phyloP scores from a whole-genome alignment of 345 rosid species.

The Draba incana region DNA sequence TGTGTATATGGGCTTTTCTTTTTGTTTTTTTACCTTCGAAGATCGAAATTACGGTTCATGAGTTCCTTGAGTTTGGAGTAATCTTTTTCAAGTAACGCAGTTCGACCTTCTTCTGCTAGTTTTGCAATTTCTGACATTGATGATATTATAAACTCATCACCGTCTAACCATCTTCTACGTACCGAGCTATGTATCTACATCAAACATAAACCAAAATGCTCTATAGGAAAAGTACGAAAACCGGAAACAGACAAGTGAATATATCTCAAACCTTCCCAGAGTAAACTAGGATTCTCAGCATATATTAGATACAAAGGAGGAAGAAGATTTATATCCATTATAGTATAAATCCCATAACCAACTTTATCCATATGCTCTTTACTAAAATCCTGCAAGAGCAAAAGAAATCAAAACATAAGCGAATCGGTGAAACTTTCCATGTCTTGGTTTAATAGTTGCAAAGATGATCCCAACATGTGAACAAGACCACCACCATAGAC shows the following conservation, averaged over 20 bases:
- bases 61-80: constrained; percentile 61
- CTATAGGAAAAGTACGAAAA: not conserved
- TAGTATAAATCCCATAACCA: constrained; percentile 81
- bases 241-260: not conserved
- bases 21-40: constrained; percentile 57
- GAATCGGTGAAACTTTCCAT: not conserved
- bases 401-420: not conserved
- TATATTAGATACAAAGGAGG: constrained; percentile 85
- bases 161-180: constrained; percentile 81
- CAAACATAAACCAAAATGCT: constrained; percentile 17
- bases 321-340: constrained; percentile 76
- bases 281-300: constrained; percentile 95
- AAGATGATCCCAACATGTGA: constrained; percentile 59
- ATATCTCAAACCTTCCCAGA: constrained; percentile 68
- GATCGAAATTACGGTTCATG: constrained; percentile 83
- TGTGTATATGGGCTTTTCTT: not conserved
- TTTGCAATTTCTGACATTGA: constrained; percentile 73
- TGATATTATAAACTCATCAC: constrained; percentile 72
- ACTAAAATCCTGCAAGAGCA: constrained; percentile 61
- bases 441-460: not conserved
- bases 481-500: constrained; percentile 90
- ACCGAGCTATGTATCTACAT: constrained; percentile 83
- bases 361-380: constrained; percentile 76
- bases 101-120: constrained; percentile 66
- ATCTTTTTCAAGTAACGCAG: constrained; percentile 59